phyloP scores from a whole-genome alignment of 2,329 filamentous ascomycete species.

The Pestalotiopsis sp. region DNA sequence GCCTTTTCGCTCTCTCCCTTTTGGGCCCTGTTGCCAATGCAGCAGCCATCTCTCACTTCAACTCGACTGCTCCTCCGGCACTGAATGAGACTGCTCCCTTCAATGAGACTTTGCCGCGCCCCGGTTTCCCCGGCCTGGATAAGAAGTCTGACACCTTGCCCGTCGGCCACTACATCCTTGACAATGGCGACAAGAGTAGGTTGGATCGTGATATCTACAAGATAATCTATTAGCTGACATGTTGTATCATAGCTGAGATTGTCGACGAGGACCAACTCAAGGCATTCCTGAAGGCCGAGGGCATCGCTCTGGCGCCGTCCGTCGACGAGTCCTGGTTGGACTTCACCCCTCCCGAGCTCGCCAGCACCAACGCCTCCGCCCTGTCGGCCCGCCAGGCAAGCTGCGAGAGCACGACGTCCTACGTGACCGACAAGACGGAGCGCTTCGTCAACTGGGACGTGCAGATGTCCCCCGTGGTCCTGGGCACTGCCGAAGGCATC shows the following conservation, averaged over 20 bases:
- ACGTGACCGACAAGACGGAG: slow-evolving; percentile 5
- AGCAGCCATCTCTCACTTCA: neutral
- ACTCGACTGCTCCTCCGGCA: neutral
- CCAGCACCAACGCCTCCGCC: neutral
- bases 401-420: neutral
- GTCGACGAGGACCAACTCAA: neutral
- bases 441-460: slow-evolving; percentile 13
- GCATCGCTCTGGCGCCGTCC: neutral
- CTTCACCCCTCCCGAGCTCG: neutral
- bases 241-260: neutral
- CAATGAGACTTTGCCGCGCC: neutral
- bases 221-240: neutral
- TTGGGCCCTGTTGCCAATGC: neutral
- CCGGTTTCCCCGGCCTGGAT: neutral
- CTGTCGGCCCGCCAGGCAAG: neutral
- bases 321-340: neutral
- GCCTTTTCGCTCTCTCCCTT: neutral
- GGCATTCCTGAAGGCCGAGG: neutral
- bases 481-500: neutral
- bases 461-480: slow-evolving; percentile 7
- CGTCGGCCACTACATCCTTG: neutral
- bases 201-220: neutral
- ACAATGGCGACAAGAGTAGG: neutral
- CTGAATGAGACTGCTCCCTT: neutral
- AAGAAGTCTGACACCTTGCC: neutral